Evolutionary conservation across 148 eudicot genomes (phyloP), one percentile per base, ranked within the genome.

Genomic region (Chenopodium formosanum): DNA sequence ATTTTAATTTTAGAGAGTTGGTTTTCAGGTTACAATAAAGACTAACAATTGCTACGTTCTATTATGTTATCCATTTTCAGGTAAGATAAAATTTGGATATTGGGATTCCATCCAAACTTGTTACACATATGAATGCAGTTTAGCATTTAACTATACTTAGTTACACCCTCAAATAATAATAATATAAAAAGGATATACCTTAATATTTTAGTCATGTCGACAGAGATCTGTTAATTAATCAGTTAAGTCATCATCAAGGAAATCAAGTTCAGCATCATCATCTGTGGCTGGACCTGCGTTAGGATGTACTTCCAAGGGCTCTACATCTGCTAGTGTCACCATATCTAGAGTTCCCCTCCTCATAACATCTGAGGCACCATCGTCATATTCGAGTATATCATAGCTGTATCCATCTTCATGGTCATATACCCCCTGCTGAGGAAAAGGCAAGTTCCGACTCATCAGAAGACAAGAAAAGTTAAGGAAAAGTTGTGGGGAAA

Each of bases 321-420:
- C 92, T 44, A 79, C 88, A 75, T 92, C 93, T 44, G 90, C 86
- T 83, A 88, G 79, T 10, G 90, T 88, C 80, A 85, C 92, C 92
- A 92, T 85, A 72, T 83, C 94, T 70, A 84, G 31, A 29, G 87
- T 80, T 78, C 88, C 91, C 81, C 88, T 91, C 74, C 89, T 87
- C 31, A 66, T 56, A 19, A 56, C 44, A 74, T 90, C 90, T 7
- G 77, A 77, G 79, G 78, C 74, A 74, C 87, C 89, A 85, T 90
- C 94, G 58, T 91, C 95, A 82, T 85, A 94, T 32, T 92, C 94
- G 22, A 89, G 83, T 66, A 87, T 58, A 27, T 90, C 95, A 66
- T 84, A 90, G 80, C 92, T 92, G 47, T 90, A 92, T 25, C 88
- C 88, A 75, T 92, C 94, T 81, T 91, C 94, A 72, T 81, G 88